Evolutionary conservation across 164 flowering plant species (phyloP), one percentile per base, ranked within the genome.

Genomic region (Dillenia turbinata): DNA sequence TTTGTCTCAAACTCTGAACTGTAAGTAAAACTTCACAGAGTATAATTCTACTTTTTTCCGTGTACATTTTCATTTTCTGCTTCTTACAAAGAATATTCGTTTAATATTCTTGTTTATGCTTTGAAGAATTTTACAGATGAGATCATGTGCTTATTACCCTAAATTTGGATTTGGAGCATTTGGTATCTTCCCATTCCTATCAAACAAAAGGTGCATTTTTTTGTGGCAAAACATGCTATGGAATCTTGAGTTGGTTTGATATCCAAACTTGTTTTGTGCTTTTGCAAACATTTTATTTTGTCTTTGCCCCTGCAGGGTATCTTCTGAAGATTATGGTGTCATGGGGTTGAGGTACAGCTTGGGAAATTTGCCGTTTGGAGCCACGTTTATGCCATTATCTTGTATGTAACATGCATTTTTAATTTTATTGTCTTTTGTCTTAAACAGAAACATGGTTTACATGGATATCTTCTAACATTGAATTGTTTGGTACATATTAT

Each of bases 321-420:
- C 76, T 46, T 67, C 78, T 19, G 85, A 86, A 66, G 94, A 87
- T 70, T 83, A 69, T 76, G 93, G 96, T 57, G 67, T 84, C 14
- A 74, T 85, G 84, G 98, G 98, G 54, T 67, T 90, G 79, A 79
- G 98, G 86, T 89, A 87, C 83, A 90, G 96, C 65, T 83, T 95
- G 5, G 76, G 64, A 71, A 81, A 85, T 66, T 64, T 90, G 53
- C 89, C 98, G 59, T 12, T 80, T 74, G 98, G 98, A 71, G 82
- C 79, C 69, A 84, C 87, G 47, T 10, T 90, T 54, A 48, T 72
- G 69, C 97, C 98, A 55, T 83, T 83, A 60, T 61, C 86, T 57
- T 57, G 96, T 90, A 83, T 54, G 85, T 73, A 17, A 57, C 57
- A 51, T 61, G 11, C 56, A 52, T 49, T 70, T 33, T 33, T 33